Conservation (phyloP, 2,329 filamentous ascomycete species). For the Trichoderma sp. region DNA sequence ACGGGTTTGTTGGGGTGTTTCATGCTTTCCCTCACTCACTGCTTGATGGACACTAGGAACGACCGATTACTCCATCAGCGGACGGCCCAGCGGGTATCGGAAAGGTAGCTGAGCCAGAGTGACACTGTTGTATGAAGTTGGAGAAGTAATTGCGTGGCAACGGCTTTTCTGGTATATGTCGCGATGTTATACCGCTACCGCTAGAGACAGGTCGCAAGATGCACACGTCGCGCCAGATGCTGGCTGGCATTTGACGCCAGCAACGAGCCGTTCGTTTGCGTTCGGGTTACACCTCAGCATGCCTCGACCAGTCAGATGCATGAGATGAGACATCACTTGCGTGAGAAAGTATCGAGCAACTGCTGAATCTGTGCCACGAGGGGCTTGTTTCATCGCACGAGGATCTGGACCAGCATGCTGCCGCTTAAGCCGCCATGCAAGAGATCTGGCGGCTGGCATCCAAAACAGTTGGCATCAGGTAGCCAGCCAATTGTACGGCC, state of each 20-base stretch:
- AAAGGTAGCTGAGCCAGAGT: not conserved
- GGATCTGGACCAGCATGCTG: constrained; percentile 11
- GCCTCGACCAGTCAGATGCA: not conserved
- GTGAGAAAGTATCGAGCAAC: constrained; percentile 5
- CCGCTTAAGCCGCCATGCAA: constrained; percentile 5
- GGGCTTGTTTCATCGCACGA: constrained; percentile 10
- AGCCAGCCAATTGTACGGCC: not conserved
- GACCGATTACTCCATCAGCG: not conserved
- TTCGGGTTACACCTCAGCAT: not conserved
- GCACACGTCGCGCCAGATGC: not conserved
- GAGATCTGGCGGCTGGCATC: not conserved
- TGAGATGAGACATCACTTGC: not conserved
- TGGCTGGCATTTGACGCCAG: constrained; percentile 11
- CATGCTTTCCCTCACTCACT: not conserved
- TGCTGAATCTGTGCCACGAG: constrained; percentile 38
- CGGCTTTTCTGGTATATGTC: constrained; percentile 12
- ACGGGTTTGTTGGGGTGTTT: not conserved
- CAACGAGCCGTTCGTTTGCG: constrained; percentile 12
- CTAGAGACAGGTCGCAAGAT: constrained; percentile 8
- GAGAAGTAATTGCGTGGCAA: not conserved
- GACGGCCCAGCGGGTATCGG: not conserved
- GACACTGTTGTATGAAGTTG: not conserved
- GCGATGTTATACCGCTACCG: constrained; percentile 18
- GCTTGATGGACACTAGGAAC: not conserved
- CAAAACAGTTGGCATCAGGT: not conserved